These are phyloP conservation scores for Teunomyces pallodes DNA, from an alignment of 805 yeast genomes.

Conservation along the genomic window DNA sequence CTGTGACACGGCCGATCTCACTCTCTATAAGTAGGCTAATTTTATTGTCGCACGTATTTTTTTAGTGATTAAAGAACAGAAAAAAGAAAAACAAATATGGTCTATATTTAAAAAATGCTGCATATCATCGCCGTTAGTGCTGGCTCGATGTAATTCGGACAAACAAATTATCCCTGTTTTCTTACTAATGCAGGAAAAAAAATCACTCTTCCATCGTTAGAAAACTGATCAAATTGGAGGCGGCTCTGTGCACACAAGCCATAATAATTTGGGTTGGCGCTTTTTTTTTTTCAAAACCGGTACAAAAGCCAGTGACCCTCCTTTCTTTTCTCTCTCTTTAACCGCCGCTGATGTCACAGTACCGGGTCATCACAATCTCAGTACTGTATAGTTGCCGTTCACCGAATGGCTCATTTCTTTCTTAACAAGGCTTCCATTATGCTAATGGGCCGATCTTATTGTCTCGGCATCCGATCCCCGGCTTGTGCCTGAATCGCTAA, in stretches of 20 bases:
- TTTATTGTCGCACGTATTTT: background rate
- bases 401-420: no score
- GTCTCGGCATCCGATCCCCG: background rate
- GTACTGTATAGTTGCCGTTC: no score
- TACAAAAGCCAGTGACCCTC: no score
- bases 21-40: conserved; percentile 3
- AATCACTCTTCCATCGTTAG: background rate
- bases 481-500: background rate
- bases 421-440: no score
- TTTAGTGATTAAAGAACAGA: conserved; percentile 1
- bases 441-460: background rate
- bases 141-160: conserved; percentile 1
- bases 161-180: background rate
- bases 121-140: conserved; percentile 1
- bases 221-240: background rate
- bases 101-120: background rate
- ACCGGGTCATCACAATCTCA: no score
- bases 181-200: background rate
- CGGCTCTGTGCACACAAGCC: no score
- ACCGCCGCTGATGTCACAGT: no score
- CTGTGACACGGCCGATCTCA: background rate
- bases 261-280: no score
- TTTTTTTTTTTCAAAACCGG: no score
- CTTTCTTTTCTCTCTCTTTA: no score
- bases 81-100: background rate